A percentile compares a stretch with the other conserved stretches of the same genome.
Evolutionary conservation across 306 rosid species (phyloP).

Genomic region (Hylodesmum podocarpum): DNA sequence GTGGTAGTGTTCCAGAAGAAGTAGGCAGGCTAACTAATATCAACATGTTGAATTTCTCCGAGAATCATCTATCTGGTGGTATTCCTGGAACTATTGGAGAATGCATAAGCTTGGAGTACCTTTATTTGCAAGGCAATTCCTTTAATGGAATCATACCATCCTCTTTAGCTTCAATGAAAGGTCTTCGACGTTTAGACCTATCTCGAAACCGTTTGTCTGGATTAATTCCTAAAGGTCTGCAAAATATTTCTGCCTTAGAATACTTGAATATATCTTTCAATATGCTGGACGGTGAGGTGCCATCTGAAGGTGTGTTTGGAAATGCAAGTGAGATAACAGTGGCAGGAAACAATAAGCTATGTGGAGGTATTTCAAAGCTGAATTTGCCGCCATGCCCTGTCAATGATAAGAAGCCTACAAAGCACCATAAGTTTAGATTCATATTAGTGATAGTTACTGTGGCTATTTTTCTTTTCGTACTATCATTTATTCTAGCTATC

Average conservation of each 20-base stretch:
- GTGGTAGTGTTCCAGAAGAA: not conserved
- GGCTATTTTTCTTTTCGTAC: not conserved
- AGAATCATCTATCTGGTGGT: constrained; percentile 33
- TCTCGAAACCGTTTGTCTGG: constrained; percentile 39
- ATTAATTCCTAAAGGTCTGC: constrained; percentile 34
- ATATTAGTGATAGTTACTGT: not conserved
- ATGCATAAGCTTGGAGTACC: constrained; percentile 29
- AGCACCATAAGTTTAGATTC: not conserved
- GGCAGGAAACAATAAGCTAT: too few relatives aligned
- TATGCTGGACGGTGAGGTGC: constrained; percentile 34
- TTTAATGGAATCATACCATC: constrained; percentile 40
- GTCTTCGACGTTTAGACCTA: constrained; percentile 33
- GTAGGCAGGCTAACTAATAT: constrained; percentile 19
- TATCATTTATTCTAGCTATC: not conserved
- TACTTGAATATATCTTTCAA: constrained; percentile 46
- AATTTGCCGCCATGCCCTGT: constrained; percentile 23
- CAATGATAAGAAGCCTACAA: not conserved
- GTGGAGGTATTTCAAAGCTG: not conserved
- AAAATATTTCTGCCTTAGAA: not conserved
- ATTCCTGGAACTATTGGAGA: constrained; percentile 29
- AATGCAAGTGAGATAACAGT: too few relatives aligned
- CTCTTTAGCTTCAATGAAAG: constrained; percentile 25
- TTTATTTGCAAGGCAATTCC: constrained; percentile 34
- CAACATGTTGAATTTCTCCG: constrained; percentile 14
- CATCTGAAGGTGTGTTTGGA: too few relatives aligned